A percentile compares a stretch with the other conserved stretches of the same genome.
Evolutionary conservation across 768 basidiomycete genomes (phyloP).

Genomic region (Pisolithus orientalis): DNA sequence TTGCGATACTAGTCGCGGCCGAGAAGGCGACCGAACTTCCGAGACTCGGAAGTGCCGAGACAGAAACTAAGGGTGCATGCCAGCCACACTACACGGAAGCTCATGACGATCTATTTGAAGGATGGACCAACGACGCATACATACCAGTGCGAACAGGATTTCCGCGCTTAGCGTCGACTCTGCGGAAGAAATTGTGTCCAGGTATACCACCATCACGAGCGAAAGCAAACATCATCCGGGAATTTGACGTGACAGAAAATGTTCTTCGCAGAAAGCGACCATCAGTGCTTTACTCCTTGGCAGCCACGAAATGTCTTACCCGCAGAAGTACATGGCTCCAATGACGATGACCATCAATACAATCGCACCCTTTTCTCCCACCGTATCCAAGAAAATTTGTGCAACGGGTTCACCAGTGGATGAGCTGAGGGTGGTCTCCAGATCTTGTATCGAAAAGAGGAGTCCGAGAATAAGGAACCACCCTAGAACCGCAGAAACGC

Average conservation of each 20-base stretch:
- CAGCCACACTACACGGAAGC: slow-evolving; percentile 54
- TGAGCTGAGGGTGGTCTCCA: slow-evolving; percentile 46
- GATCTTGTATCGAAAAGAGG: slow-evolving; percentile 73
- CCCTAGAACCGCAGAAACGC: slow-evolving; percentile 64
- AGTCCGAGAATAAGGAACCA: slow-evolving; percentile 71
- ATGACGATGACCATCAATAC: slow-evolving; percentile 69
- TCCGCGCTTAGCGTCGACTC: slow-evolving; percentile 51
- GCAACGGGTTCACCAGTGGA: slow-evolving; percentile 64
- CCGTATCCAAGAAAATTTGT: slow-evolving; percentile 73
- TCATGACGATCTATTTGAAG: background rate
- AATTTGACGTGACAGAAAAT: slow-evolving; percentile 75
- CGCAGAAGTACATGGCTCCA: slow-evolving; percentile 71
- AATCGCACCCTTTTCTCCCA: slow-evolving; percentile 68
- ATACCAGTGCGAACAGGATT: slow-evolving; percentile 66
- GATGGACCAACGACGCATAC: background rate
- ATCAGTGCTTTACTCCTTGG: background rate
- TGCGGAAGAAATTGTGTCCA: slow-evolving; percentile 58
- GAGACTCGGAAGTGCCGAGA: slow-evolving; percentile 67
- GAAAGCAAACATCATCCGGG: slow-evolving; percentile 81
- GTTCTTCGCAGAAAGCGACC: slow-evolving; percentile 33
- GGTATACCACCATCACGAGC: slow-evolving; percentile 71
- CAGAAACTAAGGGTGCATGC: slow-evolving; percentile 72
- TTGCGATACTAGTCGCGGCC: slow-evolving; percentile 53
- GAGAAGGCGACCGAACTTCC: slow-evolving; percentile 67
- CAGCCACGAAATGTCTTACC: slow-evolving; percentile 29